These are phyloP conservation scores for Pseudonectria foliicola DNA, from an alignment of 2,329 filamentous ascomycete species.

Conservation along the genomic window DNA sequence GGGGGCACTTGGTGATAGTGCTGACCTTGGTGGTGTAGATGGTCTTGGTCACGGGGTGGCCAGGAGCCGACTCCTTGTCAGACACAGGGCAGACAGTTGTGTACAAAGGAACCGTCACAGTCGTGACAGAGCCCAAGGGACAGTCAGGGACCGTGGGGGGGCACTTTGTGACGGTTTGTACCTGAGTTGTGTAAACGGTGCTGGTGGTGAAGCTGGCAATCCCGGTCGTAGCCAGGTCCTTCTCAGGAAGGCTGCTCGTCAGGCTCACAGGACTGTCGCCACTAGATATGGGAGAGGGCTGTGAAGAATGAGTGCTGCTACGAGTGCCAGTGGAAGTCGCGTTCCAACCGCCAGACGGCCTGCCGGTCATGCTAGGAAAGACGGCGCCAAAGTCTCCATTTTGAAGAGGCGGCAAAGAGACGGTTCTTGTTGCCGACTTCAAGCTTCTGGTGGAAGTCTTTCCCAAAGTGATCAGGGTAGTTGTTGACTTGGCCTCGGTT, in stretches of 20 bases:
- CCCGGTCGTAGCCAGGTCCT: not conserved
- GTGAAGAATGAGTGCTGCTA: not conserved
- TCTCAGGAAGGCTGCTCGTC: conserved; percentile 1
- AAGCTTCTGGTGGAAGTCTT: not conserved
- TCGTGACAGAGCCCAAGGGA: conserved; percentile 23
- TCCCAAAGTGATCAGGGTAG: not conserved
- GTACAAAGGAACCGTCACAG: conserved; percentile 24
- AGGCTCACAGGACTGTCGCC: conserved; percentile 8
- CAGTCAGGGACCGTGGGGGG: conserved; percentile 44
- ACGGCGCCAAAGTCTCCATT: not conserved
- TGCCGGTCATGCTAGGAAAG: not conserved
- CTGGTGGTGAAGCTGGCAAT: conserved; percentile 18
- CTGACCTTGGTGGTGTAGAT: conserved; percentile 19
- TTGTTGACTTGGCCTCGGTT: conserved; percentile 1
- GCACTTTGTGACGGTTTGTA: conserved; percentile 48
- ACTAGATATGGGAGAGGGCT: not conserved
- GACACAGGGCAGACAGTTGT: conserved; percentile 33
- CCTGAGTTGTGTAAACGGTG: conserved; percentile 39
- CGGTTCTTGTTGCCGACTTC: not conserved
- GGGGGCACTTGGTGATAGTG: conserved; percentile 18
- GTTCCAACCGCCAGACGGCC: conserved; percentile 9
- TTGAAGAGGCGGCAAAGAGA: not conserved
- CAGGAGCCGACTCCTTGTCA: conserved; percentile 1
- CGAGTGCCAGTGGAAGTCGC: conserved; percentile 6
- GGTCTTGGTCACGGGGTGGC: conserved; percentile 5